phyloP scores from a whole-genome alignment of 2,329 filamentous ascomycete genomes.

The Xylariomycetidae sp. region DNA sequence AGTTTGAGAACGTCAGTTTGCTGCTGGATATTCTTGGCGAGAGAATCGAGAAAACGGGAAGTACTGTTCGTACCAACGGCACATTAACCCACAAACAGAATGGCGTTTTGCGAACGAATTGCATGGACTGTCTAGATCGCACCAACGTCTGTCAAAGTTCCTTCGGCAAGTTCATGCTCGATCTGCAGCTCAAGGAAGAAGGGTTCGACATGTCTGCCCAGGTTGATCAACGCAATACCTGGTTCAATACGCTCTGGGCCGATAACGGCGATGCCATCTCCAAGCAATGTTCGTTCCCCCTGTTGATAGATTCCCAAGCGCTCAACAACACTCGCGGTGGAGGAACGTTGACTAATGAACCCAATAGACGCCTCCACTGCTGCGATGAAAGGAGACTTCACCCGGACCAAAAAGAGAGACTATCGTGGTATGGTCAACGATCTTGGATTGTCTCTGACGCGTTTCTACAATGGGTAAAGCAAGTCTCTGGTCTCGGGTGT shows the following conservation, averaged over 20 bases:
- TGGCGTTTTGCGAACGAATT: slow-evolving; percentile 88
- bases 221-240: slow-evolving; percentile 70
- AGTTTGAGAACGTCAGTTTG: slow-evolving; percentile 86
- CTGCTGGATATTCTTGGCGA: slow-evolving; percentile 65
- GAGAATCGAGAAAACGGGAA: slow-evolving; percentile 65
- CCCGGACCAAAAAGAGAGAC: slow-evolving; percentile 81
- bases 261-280: slow-evolving; percentile 96
- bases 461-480: slow-evolving; percentile 62
- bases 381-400: slow-evolving; percentile 95
- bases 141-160: slow-evolving; percentile 96
- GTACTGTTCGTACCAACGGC: slow-evolving; percentile 53
- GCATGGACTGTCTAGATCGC: slow-evolving; percentile 95
- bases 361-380: slow-evolving; percentile 72
- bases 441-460: slow-evolving; percentile 77
- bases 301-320: not conserved
- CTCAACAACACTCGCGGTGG: too few species aligned
- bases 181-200: slow-evolving; percentile 69
- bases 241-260: slow-evolving; percentile 97
- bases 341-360: too few species aligned
- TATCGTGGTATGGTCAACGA: slow-evolving; percentile 89
- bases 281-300: slow-evolving; percentile 56
- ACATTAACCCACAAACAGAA: slow-evolving; percentile 47
- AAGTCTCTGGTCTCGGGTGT: not conserved
- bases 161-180: slow-evolving; percentile 75
- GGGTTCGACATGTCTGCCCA: slow-evolving; percentile 72